Percentiles rank a stretch among this genome's conserved stretches.
Evolutionary conservation across 441 rosid species (phyloP).

Genomic region (Pelargonium myrrhifolium): DNA sequence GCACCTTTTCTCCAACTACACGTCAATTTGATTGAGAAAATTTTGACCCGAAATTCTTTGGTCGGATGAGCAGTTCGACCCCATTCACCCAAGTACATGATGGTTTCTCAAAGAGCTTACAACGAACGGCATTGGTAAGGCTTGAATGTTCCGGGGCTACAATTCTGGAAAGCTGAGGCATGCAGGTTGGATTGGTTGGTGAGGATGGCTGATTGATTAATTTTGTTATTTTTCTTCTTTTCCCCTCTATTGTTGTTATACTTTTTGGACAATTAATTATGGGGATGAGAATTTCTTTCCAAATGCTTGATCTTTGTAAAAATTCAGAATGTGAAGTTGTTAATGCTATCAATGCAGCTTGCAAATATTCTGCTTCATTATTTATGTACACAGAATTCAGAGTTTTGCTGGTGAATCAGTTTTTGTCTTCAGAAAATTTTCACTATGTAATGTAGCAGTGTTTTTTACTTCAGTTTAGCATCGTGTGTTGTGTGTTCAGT

Average conservation of each 20-base stretch:
- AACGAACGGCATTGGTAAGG: constrained; percentile 20
- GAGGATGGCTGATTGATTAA: constrained; percentile 22
- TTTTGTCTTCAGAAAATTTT: too few relatives aligned
- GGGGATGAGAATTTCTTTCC: constrained; percentile 24
- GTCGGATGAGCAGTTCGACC: constrained; percentile 28
- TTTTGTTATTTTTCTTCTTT: constrained; percentile 22
- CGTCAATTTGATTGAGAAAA: constrained; percentile 42
- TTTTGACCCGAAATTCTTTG: constrained; percentile 55
- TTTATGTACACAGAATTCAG: too few relatives aligned
- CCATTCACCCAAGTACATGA: constrained; percentile 19
- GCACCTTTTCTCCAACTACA: constrained; percentile 65
- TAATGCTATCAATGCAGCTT: neutral
- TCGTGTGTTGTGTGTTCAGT: too few relatives aligned
- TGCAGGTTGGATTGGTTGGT: too few relatives aligned
- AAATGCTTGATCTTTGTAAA: constrained; percentile 24
- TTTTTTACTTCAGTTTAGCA: too few relatives aligned
- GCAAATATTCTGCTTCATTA: too few relatives aligned
- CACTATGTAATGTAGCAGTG: too few relatives aligned
- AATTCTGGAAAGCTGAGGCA: too few relatives aligned
- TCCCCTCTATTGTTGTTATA: constrained; percentile 19
- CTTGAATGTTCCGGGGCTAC: neutral
- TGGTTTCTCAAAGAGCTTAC: constrained; percentile 25
- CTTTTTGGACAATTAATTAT: constrained; percentile 17
- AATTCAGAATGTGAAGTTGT: constrained; percentile 16
- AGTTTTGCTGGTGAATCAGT: too few relatives aligned